Conservation (phyloP, 495 filamentous ascomycete genomes). For the Hyaloscypha finlandica region DNA sequence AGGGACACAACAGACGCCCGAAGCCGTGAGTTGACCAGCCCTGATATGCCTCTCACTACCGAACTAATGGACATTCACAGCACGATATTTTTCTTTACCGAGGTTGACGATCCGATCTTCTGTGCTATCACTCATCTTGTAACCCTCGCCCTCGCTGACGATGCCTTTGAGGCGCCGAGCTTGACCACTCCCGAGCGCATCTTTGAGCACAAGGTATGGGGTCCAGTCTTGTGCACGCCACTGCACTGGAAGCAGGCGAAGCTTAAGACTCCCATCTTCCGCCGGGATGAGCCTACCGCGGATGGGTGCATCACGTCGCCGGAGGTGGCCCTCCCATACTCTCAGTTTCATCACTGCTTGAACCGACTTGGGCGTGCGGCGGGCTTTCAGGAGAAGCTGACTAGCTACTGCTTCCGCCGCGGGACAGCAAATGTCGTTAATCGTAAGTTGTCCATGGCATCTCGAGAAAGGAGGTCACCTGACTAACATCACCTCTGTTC, state of each 20-base stretch:
- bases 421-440: conserved; percentile 14
- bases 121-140: conserved; percentile 30
- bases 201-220: conserved; percentile 31
- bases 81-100: conserved; percentile 33
- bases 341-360: conserved; percentile 8
- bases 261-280: conserved; percentile 36
- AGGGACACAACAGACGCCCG: conserved; percentile 28
- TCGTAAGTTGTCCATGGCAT: background rate
- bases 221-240: conserved; percentile 28
- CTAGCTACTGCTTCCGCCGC: conserved; percentile 14
- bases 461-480: conserved; percentile 2
- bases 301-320: background rate
- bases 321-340: conserved; percentile 10
- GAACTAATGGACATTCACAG: conserved; percentile 15
- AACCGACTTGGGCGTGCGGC: conserved; percentile 11
- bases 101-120: conserved; percentile 25
- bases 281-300: background rate
- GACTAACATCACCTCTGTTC: conserved; percentile 1
- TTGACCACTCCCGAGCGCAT: conserved; percentile 21
- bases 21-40: conserved; percentile 31
- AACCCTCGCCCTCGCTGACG: conserved; percentile 25
- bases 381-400: conserved; percentile 14
- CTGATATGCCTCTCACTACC: background rate
- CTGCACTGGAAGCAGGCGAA: conserved; percentile 33
- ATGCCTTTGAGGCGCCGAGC: conserved; percentile 29